Evolutionary conservation across 805 yeast genomes (phyloP), one percentile per base, ranked within the genome.

Genomic region (Wickerhamomyces ciferrii): DNA sequence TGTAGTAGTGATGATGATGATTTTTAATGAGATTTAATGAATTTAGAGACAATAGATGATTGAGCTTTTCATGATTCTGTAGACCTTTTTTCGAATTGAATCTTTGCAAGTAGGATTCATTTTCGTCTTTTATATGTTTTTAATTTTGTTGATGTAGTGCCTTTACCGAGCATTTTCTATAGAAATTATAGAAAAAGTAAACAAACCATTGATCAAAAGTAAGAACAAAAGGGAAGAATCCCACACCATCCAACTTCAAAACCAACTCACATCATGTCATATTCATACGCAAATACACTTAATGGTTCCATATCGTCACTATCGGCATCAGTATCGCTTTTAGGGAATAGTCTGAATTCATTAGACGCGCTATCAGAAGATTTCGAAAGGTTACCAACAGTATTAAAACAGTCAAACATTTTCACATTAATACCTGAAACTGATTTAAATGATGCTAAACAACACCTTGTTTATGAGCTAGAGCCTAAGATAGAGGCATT

Each of bases 361-460:
- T 55, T 75, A 6, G 59, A 58, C 41, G 9, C 56, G 11, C 62
- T 44, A 53, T 63, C 72, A 4, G 59, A 62, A 11, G 79, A 77
- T 49, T 66, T 70, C 17, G 55, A 68, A 2, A 52, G 77, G 8
- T 57, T 75, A 34, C 64, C 62, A 35, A 59, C 57, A 20, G 69
- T 76, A 7, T 61, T 78, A n/a, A 53, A 62, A 18, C 74, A 78
- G 7, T 63, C 65, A 38, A 66, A 72, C 32, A 75, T 76, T 20
- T 78, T 76, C 60, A 78, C 78, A 5, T 58, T 77, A 13, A 70
- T 77, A 0, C 79, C 82, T 0, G 79, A 76, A 50, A 59, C 62
- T 45, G 79, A 76, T 45, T 56, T 77, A 23, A 61, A 57, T 9
- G 66, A 61, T 39, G 76, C 77, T 18, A 69, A 69, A 42, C 60